Percentiles rank a stretch among this genome's conserved stretches.
Evolutionary conservation across 169 alveolate species (phyloP).

Genomic region (Plasmodium knowlesi): DNA sequence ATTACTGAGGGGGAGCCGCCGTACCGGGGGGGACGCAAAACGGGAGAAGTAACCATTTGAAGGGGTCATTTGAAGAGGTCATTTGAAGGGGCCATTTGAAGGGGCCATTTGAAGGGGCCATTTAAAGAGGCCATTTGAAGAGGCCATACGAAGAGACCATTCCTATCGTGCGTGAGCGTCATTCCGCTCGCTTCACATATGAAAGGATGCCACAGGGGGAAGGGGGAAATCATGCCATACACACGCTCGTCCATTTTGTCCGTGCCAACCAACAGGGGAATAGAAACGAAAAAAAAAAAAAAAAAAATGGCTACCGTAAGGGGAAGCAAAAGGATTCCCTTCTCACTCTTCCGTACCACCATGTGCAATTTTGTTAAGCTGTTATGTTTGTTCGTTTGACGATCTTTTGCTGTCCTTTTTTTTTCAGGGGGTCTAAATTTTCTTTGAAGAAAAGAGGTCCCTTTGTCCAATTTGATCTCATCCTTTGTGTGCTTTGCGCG

Average conservation of each 20-base stretch:
- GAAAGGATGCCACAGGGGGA: not conserved
- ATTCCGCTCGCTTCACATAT: not conserved
- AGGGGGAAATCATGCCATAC: not conserved
- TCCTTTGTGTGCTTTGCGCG: not conserved
- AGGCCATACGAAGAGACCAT: no score
- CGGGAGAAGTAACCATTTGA: not conserved
- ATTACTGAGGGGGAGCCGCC: not conserved
- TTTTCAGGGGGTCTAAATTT: not conserved
- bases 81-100: no score
- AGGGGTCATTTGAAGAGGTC: no score
- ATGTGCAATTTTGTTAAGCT: not conserved
- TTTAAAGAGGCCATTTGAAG: no score
- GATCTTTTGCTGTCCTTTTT: not conserved
- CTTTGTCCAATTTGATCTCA: not conserved
- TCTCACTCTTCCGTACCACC: not conserved
- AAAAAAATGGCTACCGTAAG: not conserved
- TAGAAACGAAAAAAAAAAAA: not conserved
- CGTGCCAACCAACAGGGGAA: not conserved
- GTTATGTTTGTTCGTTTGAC: not conserved
- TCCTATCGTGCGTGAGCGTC: not conserved
- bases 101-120: no score
- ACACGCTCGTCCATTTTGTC: not conserved
- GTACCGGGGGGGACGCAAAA: not conserved
- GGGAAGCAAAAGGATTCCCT: not conserved
- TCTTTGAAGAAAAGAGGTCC: not conserved